These are phyloP conservation scores for Phyllachora maydis DNA, from an alignment of 2,329 filamentous ascomycete genomes.

Conservation along the genomic window DNA sequence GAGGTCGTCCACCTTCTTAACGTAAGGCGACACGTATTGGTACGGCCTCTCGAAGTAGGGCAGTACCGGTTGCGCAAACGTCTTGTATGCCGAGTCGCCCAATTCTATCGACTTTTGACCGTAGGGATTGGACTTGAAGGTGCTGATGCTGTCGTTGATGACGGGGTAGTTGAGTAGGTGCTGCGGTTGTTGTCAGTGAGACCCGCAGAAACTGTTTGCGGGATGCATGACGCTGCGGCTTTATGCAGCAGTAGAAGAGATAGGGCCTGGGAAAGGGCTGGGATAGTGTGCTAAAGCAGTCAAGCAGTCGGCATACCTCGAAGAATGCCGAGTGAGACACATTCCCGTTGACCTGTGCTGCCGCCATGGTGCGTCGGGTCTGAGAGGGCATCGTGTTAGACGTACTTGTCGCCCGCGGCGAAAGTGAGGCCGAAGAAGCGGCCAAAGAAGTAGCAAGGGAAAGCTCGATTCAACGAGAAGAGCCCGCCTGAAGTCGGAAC, in stretches of 20 bases:
- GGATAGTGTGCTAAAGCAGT: neutral
- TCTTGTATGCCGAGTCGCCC: constrained; percentile 53
- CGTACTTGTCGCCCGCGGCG: too few species aligned
- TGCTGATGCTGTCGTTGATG: constrained; percentile 56
- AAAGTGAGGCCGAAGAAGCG: too few species aligned
- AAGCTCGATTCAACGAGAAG: too few species aligned
- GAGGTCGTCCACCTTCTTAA: constrained; percentile 60
- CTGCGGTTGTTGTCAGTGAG: constrained; percentile 19
- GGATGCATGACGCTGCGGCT: neutral
- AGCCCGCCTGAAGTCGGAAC: too few species aligned
- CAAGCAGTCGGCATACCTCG: constrained; percentile 18
- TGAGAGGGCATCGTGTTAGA: too few species aligned
- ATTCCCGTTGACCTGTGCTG: constrained; percentile 28
- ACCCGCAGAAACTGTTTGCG: neutral
- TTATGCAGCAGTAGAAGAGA: neutral
- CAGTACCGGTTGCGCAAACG: constrained; percentile 56
- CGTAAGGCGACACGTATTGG: constrained; percentile 66
- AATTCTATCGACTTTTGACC: constrained; percentile 67
- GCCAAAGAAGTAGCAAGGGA: too few species aligned
- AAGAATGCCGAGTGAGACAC: constrained; percentile 26
- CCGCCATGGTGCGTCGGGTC: constrained; percentile 13
- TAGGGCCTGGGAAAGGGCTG: neutral
- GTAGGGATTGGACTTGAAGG: constrained; percentile 64
- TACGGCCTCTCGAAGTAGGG: constrained; percentile 65
- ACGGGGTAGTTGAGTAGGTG: constrained; percentile 73